phyloP scores from a whole-genome alignment of 2,329 filamentous ascomycete species.

The Sphaerulina populicola region DNA sequence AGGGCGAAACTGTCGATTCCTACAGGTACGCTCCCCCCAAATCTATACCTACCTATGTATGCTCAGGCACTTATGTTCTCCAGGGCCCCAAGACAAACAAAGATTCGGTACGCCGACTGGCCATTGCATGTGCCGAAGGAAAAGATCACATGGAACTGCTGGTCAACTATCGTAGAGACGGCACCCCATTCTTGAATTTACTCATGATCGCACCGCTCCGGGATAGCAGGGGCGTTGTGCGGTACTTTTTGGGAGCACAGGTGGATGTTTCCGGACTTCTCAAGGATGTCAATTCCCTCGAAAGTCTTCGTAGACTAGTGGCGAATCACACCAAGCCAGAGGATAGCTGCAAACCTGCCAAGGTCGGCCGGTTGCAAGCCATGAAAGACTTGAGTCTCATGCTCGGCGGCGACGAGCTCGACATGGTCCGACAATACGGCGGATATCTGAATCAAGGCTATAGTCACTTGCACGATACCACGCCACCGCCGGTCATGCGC shows the following conservation, averaged over 20 bases:
- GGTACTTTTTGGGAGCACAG: conserved; percentile 65
- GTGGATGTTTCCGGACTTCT: conserved; percentile 62
- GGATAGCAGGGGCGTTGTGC: conserved; percentile 56
- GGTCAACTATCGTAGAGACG: conserved; percentile 65
- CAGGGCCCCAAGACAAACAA: conserved; percentile 45
- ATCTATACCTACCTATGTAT: not conserved
- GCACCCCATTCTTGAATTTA: conserved; percentile 67
- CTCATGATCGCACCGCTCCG: conserved; percentile 66
- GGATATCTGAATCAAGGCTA: conserved; percentile 52
- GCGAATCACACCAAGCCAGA: conserved; percentile 21
- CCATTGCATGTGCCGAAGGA: conserved; percentile 52
- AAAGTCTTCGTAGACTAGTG: conserved; percentile 44
- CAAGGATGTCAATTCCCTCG: conserved; percentile 56
- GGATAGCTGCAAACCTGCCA: conserved; percentile 26
- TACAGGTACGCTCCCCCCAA: conserved; percentile 60
- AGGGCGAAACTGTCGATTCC: conserved; percentile 67
- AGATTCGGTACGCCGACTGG: conserved; percentile 53
- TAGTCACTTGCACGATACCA: conserved; percentile 41
- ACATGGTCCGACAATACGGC: conserved; percentile 53
- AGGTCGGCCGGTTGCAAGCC: conserved; percentile 20
- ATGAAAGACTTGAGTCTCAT: conserved; percentile 59
- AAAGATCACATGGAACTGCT: conserved; percentile 65
- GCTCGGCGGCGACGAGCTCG: conserved; percentile 58
- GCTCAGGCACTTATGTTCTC: not conserved
- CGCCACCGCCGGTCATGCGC: conserved; percentile 15